Base-by-base conservation (phyloP, 2,329 filamentous ascomycete genomes). In the Colletotrichum scovillei region DNA sequence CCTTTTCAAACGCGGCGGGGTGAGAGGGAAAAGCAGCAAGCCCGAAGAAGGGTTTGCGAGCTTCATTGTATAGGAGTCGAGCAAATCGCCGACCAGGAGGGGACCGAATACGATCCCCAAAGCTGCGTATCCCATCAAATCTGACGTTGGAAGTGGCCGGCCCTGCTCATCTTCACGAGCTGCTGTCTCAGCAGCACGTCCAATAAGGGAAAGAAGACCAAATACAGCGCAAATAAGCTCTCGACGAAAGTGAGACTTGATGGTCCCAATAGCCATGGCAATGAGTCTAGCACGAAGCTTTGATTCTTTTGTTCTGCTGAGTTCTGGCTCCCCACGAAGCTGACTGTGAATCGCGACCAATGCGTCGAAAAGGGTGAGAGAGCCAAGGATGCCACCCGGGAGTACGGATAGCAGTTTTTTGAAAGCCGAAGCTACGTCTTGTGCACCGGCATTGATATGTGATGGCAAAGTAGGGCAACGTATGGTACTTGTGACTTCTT, bases 201-300 rank as follows among this genome's bases (percentile, higher is more conserved):
- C 91, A 68, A 93, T 86, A 49, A 92, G 83, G 65, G 88, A 90
- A 12, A 93, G 82, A 14, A 93, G 83, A 0, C 91, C 92, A 78
- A 93, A 91, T 0, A 93, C 90, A 5, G 90, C 89, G 74, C 89
- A 92, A 56, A 93, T 91, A 4, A 93, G 82, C 59, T 92, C 90
- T 28, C 91, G 85, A 55, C 90, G 87, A 73, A 89, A 90, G 66
- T 87, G 87, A 0, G 90, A 92, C 67, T 85, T 84, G n/a, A 92
- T 81, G 0, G 89, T 89, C 1, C 86, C 86, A 55, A 93, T 86
- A 8, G 90, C 90, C 42, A 93, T 81, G 1, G 91, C 91, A 74
- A 93, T 91, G 4, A 93, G 84, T n/a, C 90, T 86, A 8, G 91
- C 90, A n/a, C 89, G 86, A 16, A 91, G 81, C 75, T 87, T 89